A percentile compares a stretch with the other conserved stretches of the same genome.
These are phyloP conservation scores for Teratosphaeria nubilosa DNA, from an alignment of 2,329 filamentous ascomycete species.

Conservation along the genomic window DNA sequence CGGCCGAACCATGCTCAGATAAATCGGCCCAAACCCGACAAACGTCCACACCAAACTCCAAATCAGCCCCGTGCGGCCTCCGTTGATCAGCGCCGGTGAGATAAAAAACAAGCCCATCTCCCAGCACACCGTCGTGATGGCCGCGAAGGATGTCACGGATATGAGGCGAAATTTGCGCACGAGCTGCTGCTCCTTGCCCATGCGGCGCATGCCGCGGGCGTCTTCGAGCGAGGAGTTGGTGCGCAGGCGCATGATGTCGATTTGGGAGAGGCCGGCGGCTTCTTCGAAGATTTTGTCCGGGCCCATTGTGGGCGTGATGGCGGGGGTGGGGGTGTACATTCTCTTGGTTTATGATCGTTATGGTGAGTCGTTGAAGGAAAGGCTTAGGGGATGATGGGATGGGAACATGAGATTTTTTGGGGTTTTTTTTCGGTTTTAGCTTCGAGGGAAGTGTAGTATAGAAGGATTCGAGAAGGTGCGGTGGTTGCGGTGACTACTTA, in stretches of 20 bases:
- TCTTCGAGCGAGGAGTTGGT: slow-evolving; percentile 7
- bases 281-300: neutral
- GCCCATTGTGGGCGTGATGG: neutral
- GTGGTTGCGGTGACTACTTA: too few relatives aligned
- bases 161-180: slow-evolving; percentile 10
- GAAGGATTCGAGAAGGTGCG: too few relatives aligned
- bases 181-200: slow-evolving; percentile 15
- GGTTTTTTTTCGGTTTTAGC: too few relatives aligned
- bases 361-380: too few relatives aligned
- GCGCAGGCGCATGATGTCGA: neutral
- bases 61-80: slow-evolving; percentile 19
- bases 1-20: neutral
- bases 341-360: too few relatives aligned
- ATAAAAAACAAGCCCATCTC: slow-evolving; percentile 10
- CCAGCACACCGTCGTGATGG: slow-evolving; percentile 10
- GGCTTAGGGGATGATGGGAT: too few relatives aligned
- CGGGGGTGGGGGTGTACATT: too few relatives aligned
- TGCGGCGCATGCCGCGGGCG: slow-evolving; percentile 4
- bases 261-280: neutral
- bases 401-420: too few relatives aligned
- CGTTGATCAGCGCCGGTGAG: slow-evolving; percentile 12
- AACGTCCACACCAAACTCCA: slow-evolving; percentile 12
- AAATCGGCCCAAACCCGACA: slow-evolving; percentile 7
- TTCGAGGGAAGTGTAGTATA: too few relatives aligned
- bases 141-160: slow-evolving; percentile 10